Percentiles rank a stretch among this genome's conserved stretches.
Conservation (phyloP, 164 flowering plant genomes). For the Vitis rupestris region DNA sequence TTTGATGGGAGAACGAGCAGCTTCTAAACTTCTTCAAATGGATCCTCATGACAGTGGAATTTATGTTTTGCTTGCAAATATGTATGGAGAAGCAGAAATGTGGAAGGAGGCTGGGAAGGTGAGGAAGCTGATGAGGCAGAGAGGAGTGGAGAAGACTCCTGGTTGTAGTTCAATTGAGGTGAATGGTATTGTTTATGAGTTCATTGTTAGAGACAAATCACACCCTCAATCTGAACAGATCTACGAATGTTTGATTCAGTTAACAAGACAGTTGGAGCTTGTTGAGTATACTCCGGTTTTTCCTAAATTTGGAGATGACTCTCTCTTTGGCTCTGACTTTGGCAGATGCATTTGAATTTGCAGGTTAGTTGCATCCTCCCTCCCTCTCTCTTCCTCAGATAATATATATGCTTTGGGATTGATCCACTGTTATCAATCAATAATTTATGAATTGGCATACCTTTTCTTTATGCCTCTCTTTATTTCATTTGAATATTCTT, state of each 20-base stretch:
- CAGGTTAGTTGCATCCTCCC: not conserved
- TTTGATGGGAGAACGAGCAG: conserved; percentile 60
- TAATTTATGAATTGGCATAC: too few relatives aligned
- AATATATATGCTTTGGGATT: too few relatives aligned
- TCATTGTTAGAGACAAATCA: conserved; percentile 59
- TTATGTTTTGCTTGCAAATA: conserved; percentile 63
- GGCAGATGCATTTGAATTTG: not conserved
- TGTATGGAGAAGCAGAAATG: conserved; percentile 70
- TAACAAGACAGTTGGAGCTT: conserved; percentile 49
- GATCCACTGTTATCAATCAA: too few relatives aligned
- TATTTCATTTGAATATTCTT: too few relatives aligned
- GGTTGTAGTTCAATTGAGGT: conserved; percentile 80
- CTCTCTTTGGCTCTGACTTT: conserved; percentile 10
- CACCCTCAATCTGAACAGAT: conserved; percentile 46
- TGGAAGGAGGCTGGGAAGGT: conserved; percentile 57
- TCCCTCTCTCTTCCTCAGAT: not conserved
- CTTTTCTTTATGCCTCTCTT: too few relatives aligned
- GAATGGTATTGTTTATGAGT: conserved; percentile 55
- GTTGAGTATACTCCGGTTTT: conserved; percentile 11
- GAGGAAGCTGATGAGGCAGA: conserved; percentile 58
- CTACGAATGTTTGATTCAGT: conserved; percentile 42
- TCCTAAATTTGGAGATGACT: conserved; percentile 2
- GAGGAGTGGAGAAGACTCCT: conserved; percentile 70
- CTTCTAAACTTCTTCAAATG: conserved; percentile 54
- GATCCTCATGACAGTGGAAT: conserved; percentile 72